These are phyloP conservation scores for Salix caprea DNA, from an alignment of 345 rosid genomes.

Conservation along the genomic window DNA sequence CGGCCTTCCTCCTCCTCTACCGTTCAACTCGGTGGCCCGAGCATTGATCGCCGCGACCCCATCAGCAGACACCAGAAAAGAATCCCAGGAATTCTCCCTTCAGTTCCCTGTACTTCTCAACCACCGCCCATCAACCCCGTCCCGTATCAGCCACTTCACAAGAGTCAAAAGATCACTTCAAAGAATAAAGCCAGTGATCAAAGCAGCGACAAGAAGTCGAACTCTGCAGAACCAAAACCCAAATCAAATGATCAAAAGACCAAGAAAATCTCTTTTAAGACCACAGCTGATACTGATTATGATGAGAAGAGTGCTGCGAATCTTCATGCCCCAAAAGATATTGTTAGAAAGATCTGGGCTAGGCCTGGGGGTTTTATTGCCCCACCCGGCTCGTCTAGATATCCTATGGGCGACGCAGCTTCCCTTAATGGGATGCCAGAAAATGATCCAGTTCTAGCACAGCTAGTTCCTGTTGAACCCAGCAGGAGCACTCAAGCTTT, in stretches of 20 bases:
- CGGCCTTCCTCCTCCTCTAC: constrained; percentile 28
- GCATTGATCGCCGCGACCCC: constrained; percentile 87
- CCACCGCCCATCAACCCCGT: constrained; percentile 39
- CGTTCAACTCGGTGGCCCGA: constrained; percentile 43
- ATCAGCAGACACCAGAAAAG: constrained; percentile 71
- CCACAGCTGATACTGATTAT: background rate
- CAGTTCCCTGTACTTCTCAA: constrained; percentile 36
- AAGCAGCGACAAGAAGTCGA: constrained; percentile 14
- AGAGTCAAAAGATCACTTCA: constrained; percentile 29
- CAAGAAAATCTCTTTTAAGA: constrained; percentile 30
- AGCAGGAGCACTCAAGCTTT: constrained; percentile 10
- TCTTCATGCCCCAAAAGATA: background rate
- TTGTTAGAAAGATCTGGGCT: constrained; percentile 37
- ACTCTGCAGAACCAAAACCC: constrained; percentile 1
- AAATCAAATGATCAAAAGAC: constrained; percentile 16
- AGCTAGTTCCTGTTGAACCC: constrained; percentile 28
- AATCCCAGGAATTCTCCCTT: constrained; percentile 36
- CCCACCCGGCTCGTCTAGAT: constrained; percentile 73
- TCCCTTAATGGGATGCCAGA: constrained; percentile 38
- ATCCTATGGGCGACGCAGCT: constrained; percentile 49
- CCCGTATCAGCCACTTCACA: constrained; percentile 39
- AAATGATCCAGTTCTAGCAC: constrained; percentile 35
- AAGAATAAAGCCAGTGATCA: constrained; percentile 11
- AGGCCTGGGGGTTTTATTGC: constrained; percentile 40
- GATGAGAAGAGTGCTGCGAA: background rate